These are phyloP conservation scores for Polytrichum formosum DNA, from an alignment of 225 moss, liverwort and hornwort species.

Conservation along the genomic window DNA sequence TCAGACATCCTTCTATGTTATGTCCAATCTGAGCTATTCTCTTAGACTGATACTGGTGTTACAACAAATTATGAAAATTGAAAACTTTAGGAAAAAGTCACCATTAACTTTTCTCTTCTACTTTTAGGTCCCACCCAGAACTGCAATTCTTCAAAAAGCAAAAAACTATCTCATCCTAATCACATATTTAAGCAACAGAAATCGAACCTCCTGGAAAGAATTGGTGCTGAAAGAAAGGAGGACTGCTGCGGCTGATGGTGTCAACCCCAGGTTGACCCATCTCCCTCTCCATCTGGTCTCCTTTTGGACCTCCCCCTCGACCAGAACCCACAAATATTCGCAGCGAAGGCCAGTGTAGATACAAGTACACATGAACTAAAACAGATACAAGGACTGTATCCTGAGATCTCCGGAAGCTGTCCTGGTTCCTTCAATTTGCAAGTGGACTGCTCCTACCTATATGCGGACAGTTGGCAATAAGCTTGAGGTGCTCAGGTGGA, in stretches of 20 bases:
- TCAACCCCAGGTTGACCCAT: conserved; percentile 32
- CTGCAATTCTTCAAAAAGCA: too few species aligned
- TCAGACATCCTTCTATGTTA: too few species aligned
- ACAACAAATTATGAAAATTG: too few species aligned
- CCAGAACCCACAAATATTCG: neutral
- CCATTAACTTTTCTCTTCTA: too few species aligned
- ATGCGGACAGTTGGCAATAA: neutral
- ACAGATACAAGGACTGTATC: neutral
- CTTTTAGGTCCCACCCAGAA: too few species aligned
- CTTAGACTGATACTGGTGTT: too few species aligned
- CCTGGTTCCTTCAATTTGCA: neutral
- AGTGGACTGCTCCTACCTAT: neutral
- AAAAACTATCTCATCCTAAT: too few species aligned
- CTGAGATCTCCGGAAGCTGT: neutral
- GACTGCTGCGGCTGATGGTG: conserved; percentile 34
- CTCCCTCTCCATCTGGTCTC: conserved; percentile 34
- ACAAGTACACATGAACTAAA: neutral
- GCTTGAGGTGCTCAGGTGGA: neutral
- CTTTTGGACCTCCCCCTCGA: conserved; percentile 14
- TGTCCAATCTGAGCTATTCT: too few species aligned
- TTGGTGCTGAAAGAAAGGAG: conserved; percentile 64
- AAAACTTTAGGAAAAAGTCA: too few species aligned
- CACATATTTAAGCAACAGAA: conserved; percentile 13
- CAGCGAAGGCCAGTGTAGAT: neutral
- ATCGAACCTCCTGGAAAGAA: conserved; percentile 68